Evolutionary conservation across 2,329 filamentous ascomycete genomes (phyloP).

Genomic region (Ascochyta rabiei): DNA sequence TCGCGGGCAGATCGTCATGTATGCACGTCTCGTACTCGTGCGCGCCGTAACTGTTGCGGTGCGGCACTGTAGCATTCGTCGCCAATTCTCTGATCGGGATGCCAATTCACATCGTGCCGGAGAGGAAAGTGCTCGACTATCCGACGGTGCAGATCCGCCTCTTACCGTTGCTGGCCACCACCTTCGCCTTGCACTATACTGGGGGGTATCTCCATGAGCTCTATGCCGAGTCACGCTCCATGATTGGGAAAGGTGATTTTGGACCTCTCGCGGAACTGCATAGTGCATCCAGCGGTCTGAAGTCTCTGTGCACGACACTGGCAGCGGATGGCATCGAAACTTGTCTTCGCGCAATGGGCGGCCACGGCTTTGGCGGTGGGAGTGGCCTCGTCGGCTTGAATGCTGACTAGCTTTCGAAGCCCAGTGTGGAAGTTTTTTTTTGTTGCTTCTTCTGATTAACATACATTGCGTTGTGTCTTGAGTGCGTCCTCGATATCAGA

Average conservation of each 20-base stretch:
- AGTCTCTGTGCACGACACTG: constrained; percentile 60
- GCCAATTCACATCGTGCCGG: constrained; percentile 43
- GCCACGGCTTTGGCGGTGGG: constrained; percentile 60
- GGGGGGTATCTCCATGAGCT: constrained; percentile 58
- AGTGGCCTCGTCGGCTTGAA: constrained; percentile 61
- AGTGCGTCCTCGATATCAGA: no score
- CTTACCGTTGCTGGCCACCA: constrained; percentile 59
- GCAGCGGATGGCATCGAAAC: constrained; percentile 62
- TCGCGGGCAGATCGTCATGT: constrained; percentile 55
- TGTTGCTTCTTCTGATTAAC: no score
- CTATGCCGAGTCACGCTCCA: constrained; percentile 53
- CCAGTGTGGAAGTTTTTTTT: no score
- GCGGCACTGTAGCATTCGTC: constrained; percentile 56
- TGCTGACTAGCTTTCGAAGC: constrained; percentile 59
- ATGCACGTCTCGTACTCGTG: constrained; percentile 59
- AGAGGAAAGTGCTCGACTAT: constrained; percentile 58
- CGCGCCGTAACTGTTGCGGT: constrained; percentile 61
- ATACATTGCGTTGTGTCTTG: no score
- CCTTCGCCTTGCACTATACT: constrained; percentile 57
- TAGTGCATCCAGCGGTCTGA: constrained; percentile 60
- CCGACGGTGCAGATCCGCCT: constrained; percentile 62
- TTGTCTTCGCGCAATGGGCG: constrained; percentile 60
- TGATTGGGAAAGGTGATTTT: constrained; percentile 59
- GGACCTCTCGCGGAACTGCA: constrained; percentile 58
- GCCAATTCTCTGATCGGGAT: constrained; percentile 59